Percentiles rank a stretch among this genome's conserved stretches.
phyloP scores from a whole-genome alignment of 352 stramenopile species.

The Blastocystis hominis region DNA sequence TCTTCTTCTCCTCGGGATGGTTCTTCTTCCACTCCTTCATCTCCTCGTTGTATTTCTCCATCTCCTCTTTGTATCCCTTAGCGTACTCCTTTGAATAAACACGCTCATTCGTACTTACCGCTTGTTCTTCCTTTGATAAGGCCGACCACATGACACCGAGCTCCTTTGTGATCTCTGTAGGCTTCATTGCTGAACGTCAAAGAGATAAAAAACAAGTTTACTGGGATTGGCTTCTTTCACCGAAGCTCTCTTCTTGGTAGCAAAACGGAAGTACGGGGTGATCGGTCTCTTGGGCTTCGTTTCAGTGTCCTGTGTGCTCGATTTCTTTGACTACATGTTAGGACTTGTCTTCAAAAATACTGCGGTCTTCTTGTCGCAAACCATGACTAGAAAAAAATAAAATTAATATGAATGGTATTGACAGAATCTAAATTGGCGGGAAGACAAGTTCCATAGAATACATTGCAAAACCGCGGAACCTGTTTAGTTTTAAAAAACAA shows the following conservation, averaged over 20 bases:
- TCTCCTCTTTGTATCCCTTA: conserved; percentile 1
- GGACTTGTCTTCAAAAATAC: background rate
- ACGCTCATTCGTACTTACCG: background rate
- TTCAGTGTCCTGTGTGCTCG: background rate
- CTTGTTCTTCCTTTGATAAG: background rate
- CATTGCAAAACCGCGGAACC: too few relatives aligned
- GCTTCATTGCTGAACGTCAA: background rate
- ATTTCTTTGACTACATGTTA: background rate
- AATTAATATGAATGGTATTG: conserved; percentile 15
- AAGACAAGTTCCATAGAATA: background rate
- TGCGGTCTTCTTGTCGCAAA: background rate
- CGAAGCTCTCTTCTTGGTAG: background rate
- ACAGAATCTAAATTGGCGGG: background rate
- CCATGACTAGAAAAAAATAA: background rate
- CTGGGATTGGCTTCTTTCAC: conserved; percentile 36
- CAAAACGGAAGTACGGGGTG: conserved; percentile 11
- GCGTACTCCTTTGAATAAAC: background rate
- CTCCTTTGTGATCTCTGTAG: background rate
- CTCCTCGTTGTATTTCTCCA: conserved; percentile 24
- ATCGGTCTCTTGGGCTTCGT: conserved; percentile 26
- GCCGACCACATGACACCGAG: conserved; percentile 8
- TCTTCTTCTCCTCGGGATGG: conserved; percentile 36
- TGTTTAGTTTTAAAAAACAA: too few relatives aligned
- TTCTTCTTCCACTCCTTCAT: conserved; percentile 47
- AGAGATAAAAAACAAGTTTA: background rate